Percentiles rank a stretch among this genome's conserved stretches.
Conservation (phyloP, 257 asterid species). For the Solanum gandarillasii region DNA sequence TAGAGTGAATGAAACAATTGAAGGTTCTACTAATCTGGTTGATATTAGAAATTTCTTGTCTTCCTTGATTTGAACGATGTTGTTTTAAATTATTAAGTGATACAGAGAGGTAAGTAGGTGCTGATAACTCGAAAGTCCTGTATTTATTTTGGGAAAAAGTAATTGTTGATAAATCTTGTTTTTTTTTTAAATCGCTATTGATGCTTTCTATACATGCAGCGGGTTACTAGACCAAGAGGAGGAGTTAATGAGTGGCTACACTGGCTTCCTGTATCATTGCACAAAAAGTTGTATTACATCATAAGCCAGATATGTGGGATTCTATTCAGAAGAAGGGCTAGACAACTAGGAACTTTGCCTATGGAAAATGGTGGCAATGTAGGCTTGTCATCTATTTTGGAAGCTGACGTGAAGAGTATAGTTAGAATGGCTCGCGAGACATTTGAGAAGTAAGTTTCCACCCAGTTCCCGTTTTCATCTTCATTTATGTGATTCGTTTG, state of each 20-base stretch:
- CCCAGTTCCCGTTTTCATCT: not conserved
- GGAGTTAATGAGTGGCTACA: constrained; percentile 88
- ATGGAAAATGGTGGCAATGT: constrained; percentile 37
- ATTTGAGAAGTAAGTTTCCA: constrained; percentile 64
- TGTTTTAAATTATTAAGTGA: not conserved
- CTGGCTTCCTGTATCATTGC: constrained; percentile 95
- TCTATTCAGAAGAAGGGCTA: constrained; percentile 39
- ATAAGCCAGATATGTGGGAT: constrained; percentile 41
- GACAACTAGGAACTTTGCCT: constrained; percentile 21
- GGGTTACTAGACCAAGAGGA: constrained; percentile 93
- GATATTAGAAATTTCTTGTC: not conserved
- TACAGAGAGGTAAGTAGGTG: not conserved
- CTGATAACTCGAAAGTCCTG: not conserved
- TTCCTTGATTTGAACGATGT: not conserved
- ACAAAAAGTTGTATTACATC: constrained; percentile 57
- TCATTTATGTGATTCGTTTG: not conserved
- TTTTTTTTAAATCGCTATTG: not conserved
- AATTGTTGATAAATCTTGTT: not conserved
- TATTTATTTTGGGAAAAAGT: not conserved
- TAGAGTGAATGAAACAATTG: not conserved
- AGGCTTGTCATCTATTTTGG: constrained; percentile 74
- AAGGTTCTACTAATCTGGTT: not conserved
- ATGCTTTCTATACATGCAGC: constrained; percentile 32
- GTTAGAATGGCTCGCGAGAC: constrained; percentile 76
- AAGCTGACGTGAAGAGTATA: constrained; percentile 74